Evolutionary conservation across 2,329 filamentous ascomycete genomes (phyloP), one percentile per base, ranked within the genome.

Genomic region (Xylariomycetidae sp.): DNA sequence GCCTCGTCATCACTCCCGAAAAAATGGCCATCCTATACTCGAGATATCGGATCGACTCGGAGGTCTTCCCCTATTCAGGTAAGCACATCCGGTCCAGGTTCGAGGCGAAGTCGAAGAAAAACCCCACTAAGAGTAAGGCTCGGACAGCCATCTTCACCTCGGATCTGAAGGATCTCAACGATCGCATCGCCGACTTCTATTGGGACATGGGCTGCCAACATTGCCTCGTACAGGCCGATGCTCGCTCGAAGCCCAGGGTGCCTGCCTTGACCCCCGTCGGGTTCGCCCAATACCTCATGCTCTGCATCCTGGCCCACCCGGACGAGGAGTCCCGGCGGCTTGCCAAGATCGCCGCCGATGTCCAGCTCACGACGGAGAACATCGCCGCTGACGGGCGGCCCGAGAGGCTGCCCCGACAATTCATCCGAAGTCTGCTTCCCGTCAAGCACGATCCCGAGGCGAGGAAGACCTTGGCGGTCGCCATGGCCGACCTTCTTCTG

Each of bases 21-120:
- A 92, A 92, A 61, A 74, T 95, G 66, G 70, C 76, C 11, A 69
- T 72, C 30, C 86, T 89, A 46, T 94, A 94, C 53, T 67, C 74
- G 12, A 73, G 76, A 34, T 83, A 83, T 37, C 70, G 70, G 31
- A 56, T 88, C 2, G 61, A 74, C 0, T 62, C 70, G 11, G 88
- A 94, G 49, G 65, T 70, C 3, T 82, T 86, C 53, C 80, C 78
- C 3, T 88, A 86, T 66, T 60, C 74, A 45, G 70, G 82, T 82
- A 61, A 59, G 71, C 38, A 26, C 42, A 8, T 23, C 20, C n/a
- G n/a, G n/a, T n/a, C n/a, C n/a, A n/a, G n/a, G n/a, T n/a, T 23
- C 20, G 20, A 23, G 20, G 20, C 20, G 20, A 23, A 8, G 15
- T 8, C 16, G 2, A 5, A n/a, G n/a, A n/a, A n/a, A n/a, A n/a